Evolutionary conservation across 2,329 filamentous ascomycete species (phyloP).

Genomic region (Xylaria digitata): DNA sequence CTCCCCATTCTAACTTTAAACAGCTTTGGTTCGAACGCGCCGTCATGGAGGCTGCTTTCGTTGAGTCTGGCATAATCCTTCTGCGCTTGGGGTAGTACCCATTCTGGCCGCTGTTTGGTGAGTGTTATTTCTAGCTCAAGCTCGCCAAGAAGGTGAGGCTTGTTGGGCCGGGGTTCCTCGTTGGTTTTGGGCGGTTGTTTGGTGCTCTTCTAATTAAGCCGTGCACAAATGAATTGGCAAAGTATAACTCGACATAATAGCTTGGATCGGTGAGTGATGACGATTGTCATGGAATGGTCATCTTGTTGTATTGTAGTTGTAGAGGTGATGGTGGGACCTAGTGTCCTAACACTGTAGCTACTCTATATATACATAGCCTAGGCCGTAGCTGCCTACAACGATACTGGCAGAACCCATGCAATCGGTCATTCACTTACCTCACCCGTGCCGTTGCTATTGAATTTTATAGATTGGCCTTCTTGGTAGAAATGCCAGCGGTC

Average conservation of each 20-base stretch:
- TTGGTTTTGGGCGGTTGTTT: not conserved
- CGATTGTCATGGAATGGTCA: too few species aligned
- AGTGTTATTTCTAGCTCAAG: not conserved
- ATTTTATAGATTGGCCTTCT: conserved; percentile 1
- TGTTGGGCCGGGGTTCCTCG: not conserved
- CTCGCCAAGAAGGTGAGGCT: not conserved
- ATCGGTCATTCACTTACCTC: not conserved
- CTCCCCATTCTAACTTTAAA: not conserved
- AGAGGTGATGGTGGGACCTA: too few species aligned
- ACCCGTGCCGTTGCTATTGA: not conserved
- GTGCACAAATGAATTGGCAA: not conserved
- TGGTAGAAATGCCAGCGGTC: not conserved
- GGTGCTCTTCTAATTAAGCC: not conserved
- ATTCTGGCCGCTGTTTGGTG: not conserved
- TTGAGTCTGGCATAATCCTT: not conserved
- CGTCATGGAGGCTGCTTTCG: not conserved
- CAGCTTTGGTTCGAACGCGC: not conserved
- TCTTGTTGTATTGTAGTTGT: too few species aligned
- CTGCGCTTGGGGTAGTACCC: not conserved
- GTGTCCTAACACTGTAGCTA: too few species aligned
- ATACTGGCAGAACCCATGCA: not conserved
- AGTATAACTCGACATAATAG: not conserved
- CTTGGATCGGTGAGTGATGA: not conserved
- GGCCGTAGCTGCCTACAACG: too few species aligned
- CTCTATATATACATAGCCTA: too few species aligned